phyloP scores from a whole-genome alignment of 768 basidiomycete genomes.

The Lentinula detonsa region DNA sequence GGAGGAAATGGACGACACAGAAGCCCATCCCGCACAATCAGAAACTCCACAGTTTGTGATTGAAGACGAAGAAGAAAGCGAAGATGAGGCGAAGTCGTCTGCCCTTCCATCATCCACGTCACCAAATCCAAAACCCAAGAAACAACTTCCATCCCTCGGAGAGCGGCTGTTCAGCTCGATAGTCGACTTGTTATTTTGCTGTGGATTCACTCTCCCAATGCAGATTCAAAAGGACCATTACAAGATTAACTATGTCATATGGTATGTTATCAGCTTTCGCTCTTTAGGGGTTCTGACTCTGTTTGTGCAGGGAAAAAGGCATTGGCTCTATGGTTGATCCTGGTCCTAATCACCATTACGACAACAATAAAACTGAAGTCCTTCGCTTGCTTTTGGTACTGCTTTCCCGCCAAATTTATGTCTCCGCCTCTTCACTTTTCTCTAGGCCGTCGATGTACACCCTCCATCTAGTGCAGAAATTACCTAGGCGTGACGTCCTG shows the following conservation, averaged over 20 bases:
- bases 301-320: constrained; percentile 76
- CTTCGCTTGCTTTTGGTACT: constrained; percentile 83
- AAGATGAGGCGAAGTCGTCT: constrained; percentile 20
- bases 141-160: constrained; percentile 66
- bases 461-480: constrained; percentile 70
- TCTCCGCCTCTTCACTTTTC: constrained; percentile 63
- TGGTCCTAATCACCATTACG: constrained; percentile 55
- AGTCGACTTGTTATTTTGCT: constrained; percentile 87
- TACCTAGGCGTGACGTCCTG: constrained; percentile 76
- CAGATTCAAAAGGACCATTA: constrained; percentile 73
- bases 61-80: constrained; percentile 67
- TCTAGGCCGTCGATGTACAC: constrained; percentile 73
- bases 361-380: constrained; percentile 84
- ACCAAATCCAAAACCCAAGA: constrained; percentile 28
- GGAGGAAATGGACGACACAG: constrained; percentile 38
- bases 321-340: constrained; percentile 82
- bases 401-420: constrained; percentile 87
- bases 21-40: constrained; percentile 14
- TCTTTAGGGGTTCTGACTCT: constrained; percentile 1
- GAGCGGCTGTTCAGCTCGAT: constrained; percentile 75
- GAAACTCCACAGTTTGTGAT: constrained; percentile 75
- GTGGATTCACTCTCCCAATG: constrained; percentile 85
- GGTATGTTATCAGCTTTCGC: constrained; percentile 42
- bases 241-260: constrained; percentile 84
- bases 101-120: constrained; percentile 10